Percentiles rank a stretch among this genome's conserved stretches.
Evolutionary conservation across 192 early-diverging fungal genomes (phyloP).

Genomic region (Backusella macrospora): DNA sequence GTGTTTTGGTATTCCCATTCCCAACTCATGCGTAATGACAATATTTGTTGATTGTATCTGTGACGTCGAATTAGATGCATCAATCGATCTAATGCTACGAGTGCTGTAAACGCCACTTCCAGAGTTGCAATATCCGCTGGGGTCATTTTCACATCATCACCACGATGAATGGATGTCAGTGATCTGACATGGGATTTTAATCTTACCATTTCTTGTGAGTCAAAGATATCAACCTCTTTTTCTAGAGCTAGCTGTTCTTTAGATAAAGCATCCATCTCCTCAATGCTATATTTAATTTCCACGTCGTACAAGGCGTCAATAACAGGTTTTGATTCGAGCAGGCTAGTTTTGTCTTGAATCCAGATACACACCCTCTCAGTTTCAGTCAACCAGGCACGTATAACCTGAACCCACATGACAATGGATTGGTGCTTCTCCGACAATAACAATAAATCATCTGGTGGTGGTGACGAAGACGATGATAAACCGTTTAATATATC

Average conservation of each 20-base stretch:
- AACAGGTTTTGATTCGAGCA: conserved; percentile 26
- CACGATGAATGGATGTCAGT: conserved; percentile 29
- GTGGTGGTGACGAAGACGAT: not conserved
- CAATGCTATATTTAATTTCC: conserved; percentile 19
- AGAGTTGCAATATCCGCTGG: conserved; percentile 52
- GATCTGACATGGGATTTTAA: conserved; percentile 45
- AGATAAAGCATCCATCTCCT: conserved; percentile 35
- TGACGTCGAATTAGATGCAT: conserved; percentile 36
- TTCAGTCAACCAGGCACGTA: conserved; percentile 45
- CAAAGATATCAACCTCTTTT: conserved; percentile 41
- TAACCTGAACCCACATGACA: conserved; percentile 36
- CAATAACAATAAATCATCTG: conserved; percentile 12
- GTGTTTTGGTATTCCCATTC: conserved; percentile 38
- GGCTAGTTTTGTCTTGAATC: conserved; percentile 36
- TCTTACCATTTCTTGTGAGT: conserved; percentile 45
- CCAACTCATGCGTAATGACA: conserved; percentile 42
- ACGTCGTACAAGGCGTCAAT: conserved; percentile 34
- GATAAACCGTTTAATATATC: conserved; percentile 10
- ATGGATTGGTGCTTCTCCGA: conserved; percentile 27
- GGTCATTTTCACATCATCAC: conserved; percentile 21
- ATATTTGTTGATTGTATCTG: conserved; percentile 35
- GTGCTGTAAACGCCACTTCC: conserved; percentile 43
- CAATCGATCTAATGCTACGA: conserved; percentile 42
- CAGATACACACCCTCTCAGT: conserved; percentile 45
- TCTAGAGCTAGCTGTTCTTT: conserved; percentile 36